Evolutionary conservation across 192 early-diverging fungal genomes (phyloP), one percentile per base, ranked within the genome.

Genomic region (Phlyctochytrium planicorne): DNA sequence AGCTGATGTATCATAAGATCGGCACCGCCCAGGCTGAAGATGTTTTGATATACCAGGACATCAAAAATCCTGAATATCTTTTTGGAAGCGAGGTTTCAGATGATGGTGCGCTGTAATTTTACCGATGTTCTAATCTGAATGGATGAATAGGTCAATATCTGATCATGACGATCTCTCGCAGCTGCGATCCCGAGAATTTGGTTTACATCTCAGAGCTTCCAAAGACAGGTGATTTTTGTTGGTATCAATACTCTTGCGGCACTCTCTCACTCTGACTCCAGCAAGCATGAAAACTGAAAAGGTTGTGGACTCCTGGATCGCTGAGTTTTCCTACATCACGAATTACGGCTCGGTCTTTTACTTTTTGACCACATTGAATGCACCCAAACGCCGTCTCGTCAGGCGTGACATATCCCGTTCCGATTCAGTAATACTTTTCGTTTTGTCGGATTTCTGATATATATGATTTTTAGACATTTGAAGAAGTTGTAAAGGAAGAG

Each of bases 1-100:
- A 68, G 64, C 36, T n/a, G 59, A 59, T 59, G 32, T 80, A 75
- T 34, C 76, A 76, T 52, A 57, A 36, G 29, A 34, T 80, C 31
- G 88, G 84, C 27, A 89, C 85, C 32, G 61, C 81, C 27, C 88
- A 88, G 71, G 62, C 66, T 3, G 71, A 89, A 25, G 90, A 91
- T 68, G 62, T 83, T 34, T 71, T 88, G 35, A 68, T 89, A 55
- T 84, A 71, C 72, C 61, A 78, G 30, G 83, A 82, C 40, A 70
- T 78, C 0, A 61, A 68, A 24, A 72, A 89, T 66, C 85, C 87
- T 0, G 63, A 77, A 2, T 65, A 74, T 47, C 62, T 65, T 16
- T 65, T 77, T 60, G 6, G 37, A n/a, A 52, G 60, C 0, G 30
- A 34, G 6, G 65, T 83, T 29, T 80, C 84, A 1, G 78, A 83